Percentiles rank a stretch among this genome's conserved stretches.
Evolutionary conservation across 2,329 filamentous ascomycete genomes (phyloP).

Genomic region (Aspergillus flavus): DNA sequence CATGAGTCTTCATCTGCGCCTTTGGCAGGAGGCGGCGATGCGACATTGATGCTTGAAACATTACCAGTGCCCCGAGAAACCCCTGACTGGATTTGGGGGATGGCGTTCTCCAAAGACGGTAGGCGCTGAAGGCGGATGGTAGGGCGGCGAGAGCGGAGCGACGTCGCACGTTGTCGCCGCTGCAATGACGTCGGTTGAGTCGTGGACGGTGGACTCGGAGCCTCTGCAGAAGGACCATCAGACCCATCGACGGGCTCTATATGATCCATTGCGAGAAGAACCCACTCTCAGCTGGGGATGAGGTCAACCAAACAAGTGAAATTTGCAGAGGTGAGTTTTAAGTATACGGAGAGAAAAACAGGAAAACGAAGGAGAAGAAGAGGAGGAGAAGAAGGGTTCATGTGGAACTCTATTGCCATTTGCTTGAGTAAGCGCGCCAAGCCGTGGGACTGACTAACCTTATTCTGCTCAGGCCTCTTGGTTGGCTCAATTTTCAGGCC

Average conservation of each 20-base stretch:
- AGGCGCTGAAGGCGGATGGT: slow-evolving; percentile 34
- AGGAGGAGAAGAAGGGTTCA: not conserved
- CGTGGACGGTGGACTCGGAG: slow-evolving; percentile 15
- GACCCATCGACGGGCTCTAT: slow-evolving; percentile 37
- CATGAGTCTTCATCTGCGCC: slow-evolving; percentile 31
- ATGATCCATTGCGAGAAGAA: slow-evolving; percentile 37
- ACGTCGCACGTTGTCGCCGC: slow-evolving; percentile 26
- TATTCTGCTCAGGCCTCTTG: not conserved
- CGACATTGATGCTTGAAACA: slow-evolving; percentile 10
- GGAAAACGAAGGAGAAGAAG: slow-evolving; percentile 3
- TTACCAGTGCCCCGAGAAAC: not conserved
- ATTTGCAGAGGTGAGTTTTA: not conserved
- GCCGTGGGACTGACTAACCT: slow-evolving; percentile 7
- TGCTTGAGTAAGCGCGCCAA: not conserved
- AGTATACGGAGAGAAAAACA: not conserved
- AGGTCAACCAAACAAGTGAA: not conserved
- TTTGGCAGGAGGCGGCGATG: slow-evolving; percentile 5
- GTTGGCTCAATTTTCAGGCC: not conserved
- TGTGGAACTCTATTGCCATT: not conserved
- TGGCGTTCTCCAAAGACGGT: slow-evolving; percentile 17
- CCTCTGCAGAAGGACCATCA: slow-evolving; percentile 11
- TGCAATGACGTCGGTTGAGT: slow-evolving; percentile 24
- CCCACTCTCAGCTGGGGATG: not conserved
- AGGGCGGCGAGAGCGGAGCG: slow-evolving; percentile 31
- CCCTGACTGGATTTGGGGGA: slow-evolving; percentile 13